These are phyloP conservation scores for Nakaseomyces uthaithaninus DNA, from an alignment of 1,139 yeast genomes.

Conservation along the genomic window DNA sequence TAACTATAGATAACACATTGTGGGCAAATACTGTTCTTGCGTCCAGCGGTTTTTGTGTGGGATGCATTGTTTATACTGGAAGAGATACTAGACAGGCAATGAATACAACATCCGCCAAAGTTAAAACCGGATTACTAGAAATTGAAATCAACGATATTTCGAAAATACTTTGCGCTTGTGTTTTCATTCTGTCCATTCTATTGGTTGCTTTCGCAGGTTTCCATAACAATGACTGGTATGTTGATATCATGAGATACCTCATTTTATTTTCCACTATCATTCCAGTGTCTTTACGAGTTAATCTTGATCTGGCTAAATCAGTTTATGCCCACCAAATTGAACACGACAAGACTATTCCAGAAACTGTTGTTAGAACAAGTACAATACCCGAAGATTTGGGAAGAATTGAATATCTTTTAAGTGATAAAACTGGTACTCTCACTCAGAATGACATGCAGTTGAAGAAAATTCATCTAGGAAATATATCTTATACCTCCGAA, in stretches of 20 bases:
- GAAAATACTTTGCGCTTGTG: constrained; percentile 80
- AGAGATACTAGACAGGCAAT: constrained; percentile 86
- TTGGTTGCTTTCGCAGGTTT: constrained; percentile 79
- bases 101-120: constrained; percentile 86
- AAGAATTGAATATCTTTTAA: constrained; percentile 80
- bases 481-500: constrained; percentile 87
- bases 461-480: constrained; percentile 85
- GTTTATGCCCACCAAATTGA: constrained; percentile 95
- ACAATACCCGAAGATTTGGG: constrained; percentile 98
- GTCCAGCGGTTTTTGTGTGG: constrained; percentile 74
- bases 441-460: constrained; percentile 98
- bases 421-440: constrained; percentile 95
- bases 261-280: constrained; percentile 91
- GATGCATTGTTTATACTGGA: constrained; percentile 86
- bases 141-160: constrained; percentile 83
- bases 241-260: constrained; percentile 81
- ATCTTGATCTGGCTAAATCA: constrained; percentile 88
- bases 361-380: constrained; percentile 89
- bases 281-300: constrained; percentile 91
- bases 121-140: constrained; percentile 83
- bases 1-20: constrained; percentile 81
- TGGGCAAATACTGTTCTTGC: constrained; percentile 99
- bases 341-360: constrained; percentile 70
- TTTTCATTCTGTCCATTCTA: constrained; percentile 64
- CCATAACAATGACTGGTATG: constrained; percentile 65